These are phyloP conservation scores for Eucalyptus curtisii DNA, from an alignment of 345 rosid species.

Conservation along the genomic window DNA sequence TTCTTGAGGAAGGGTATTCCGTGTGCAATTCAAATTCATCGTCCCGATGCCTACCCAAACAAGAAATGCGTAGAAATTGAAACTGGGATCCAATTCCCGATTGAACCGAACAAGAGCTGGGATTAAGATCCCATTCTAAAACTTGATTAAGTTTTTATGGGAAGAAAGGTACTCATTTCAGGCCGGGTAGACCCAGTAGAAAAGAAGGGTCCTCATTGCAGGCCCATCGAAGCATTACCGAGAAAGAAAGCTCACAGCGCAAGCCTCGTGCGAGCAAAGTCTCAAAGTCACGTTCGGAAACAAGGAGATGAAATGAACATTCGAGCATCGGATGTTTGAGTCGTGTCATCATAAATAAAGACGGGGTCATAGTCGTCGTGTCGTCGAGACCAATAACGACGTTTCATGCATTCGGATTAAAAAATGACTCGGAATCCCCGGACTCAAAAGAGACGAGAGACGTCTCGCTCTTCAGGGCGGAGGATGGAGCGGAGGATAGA, in stretches of 20 bases:
- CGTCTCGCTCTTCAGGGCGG: not conserved
- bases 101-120: not conserved
- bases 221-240: not conserved
- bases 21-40: not conserved
- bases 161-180: not conserved
- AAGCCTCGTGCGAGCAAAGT: not conserved
- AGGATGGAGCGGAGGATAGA: not conserved
- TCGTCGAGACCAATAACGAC: not conserved
- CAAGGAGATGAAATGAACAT: not conserved
- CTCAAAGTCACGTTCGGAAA: not conserved
- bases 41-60: not conserved
- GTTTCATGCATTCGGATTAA: not conserved
- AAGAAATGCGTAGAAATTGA: not conserved
- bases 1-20: not conserved
- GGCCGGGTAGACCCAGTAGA: not conserved
- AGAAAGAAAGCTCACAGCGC: not conserved
- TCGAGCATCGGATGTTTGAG: not conserved
- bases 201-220: not conserved
- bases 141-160: not conserved
- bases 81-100: not conserved
- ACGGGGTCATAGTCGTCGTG: not conserved
- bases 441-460: not conserved
- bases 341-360: not conserved
- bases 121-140: not conserved
- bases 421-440: not conserved